Base-by-base conservation (phyloP, 1,139 yeast genomes). In the Hyphopichia buzzinii region DNA sequence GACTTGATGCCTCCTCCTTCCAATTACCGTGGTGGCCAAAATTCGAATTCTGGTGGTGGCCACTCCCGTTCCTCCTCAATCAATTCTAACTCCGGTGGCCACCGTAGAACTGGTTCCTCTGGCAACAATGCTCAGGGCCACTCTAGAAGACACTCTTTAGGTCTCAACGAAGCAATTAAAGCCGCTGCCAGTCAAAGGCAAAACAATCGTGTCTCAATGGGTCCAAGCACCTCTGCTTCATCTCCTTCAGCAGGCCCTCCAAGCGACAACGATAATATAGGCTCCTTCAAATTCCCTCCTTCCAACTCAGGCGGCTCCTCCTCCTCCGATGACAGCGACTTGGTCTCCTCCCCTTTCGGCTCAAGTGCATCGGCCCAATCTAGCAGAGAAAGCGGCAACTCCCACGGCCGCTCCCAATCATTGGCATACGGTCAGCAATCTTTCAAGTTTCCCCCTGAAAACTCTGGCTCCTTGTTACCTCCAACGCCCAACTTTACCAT, bases 101-200 rank as follows among this genome's bases (percentile, higher is more conserved):
- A 68, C 47, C 56, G 71, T 43, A 55, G 74, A 41, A 63, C 74
- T 3, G 70, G 68, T 8, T 60, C 69, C 11, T 39, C 51, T 19
- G 44, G 43, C 30, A 50, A 62, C 39, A 44, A 43, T 17, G 38
- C 25, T 24, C 57, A 48, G 36, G 96, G 97, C 27, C 98, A 92
- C 55, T 71, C 74, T 34, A 80, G 98, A 64, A 79, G 98, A 59
- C 98, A 92, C 55, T 89, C 97, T 0, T 67, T 92, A 43, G 97
- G 96, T 2, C 70, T 92, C 40, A 84, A 84, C 40, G 98, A 92
- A 60, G 98, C 98, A n/a, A 90, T 87, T 51, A 83, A 84, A 49
- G 97, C 97, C 4, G 98, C 98, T 12, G 96, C 96, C 7, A 80
- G 79, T 51, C 76, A 70, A 45, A 90, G 89, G 34, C 96, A 88